A percentile compares a stretch with the other conserved stretches of the same genome.
Evolutionary conservation across 176 grass and related monocot genomes (phyloP).

Genomic region (Phragmites australis): DNA sequence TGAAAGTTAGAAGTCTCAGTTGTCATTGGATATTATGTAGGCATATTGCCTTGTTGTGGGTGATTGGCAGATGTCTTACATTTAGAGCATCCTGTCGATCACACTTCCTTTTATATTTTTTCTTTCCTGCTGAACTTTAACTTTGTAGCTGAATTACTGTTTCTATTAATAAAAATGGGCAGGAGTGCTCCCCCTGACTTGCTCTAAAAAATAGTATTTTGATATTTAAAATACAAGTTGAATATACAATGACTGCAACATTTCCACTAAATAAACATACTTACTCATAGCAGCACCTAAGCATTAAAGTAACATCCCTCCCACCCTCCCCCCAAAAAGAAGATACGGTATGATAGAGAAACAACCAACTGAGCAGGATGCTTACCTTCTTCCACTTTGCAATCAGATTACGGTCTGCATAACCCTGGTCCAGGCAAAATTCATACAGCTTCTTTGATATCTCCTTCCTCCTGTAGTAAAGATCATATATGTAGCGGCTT

Average conservation of each 20-base stretch:
- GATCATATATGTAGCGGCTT: constrained; percentile 84
- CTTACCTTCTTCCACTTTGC: constrained; percentile 94
- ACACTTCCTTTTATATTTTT: too few relatives aligned
- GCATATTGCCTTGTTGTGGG: too few relatives aligned
- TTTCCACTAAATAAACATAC: not conserved
- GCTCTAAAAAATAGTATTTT: not conserved
- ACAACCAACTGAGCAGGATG: not conserved
- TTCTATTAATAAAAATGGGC: too few relatives aligned
- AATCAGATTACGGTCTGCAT: constrained; percentile 85
- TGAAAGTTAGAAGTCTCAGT: too few relatives aligned
- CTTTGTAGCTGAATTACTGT: too few relatives aligned
- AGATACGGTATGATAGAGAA: not conserved
- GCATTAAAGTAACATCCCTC: not conserved
- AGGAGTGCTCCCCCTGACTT: too few relatives aligned
- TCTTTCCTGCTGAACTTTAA: too few relatives aligned
- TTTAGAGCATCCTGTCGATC: too few relatives aligned
- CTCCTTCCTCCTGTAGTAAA: constrained; percentile 85
- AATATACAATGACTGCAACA: not conserved
- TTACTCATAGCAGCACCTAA: not conserved
- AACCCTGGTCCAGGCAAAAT: constrained; percentile 83
- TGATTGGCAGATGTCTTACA: too few relatives aligned
- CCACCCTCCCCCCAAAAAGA: not conserved
- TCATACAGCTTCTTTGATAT: constrained; percentile 88
- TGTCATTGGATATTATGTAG: too few relatives aligned
- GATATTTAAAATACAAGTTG: not conserved